Conservation (phyloP, 179 eudicot genomes). For the Corrigiola litoralis region DNA sequence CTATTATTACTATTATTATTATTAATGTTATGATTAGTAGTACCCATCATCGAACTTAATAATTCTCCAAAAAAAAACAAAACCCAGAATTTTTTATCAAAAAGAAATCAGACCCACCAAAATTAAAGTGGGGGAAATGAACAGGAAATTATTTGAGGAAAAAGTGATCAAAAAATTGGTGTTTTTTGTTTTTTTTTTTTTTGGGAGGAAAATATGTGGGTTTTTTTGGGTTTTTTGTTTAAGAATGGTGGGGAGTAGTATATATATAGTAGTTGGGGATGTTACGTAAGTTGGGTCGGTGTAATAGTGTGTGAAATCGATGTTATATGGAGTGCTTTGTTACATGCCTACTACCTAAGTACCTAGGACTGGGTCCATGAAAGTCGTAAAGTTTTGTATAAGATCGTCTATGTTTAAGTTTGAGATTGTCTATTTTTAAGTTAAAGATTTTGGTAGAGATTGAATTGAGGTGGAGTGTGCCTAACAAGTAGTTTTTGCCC, state of each 20-base stretch:
- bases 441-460: too few relatives aligned
- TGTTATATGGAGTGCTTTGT: too few relatives aligned
- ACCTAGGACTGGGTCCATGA: too few relatives aligned
- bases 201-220: neutral
- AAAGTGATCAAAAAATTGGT: neutral
- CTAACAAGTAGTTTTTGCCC: too few relatives aligned
- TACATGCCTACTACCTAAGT: too few relatives aligned
- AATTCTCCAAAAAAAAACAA: neutral
- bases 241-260: neutral
- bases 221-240: neutral
- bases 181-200: neutral
- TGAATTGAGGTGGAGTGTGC: too few relatives aligned
- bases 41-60: conserved; percentile 13
- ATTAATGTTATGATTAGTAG: conserved; percentile 8
- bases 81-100: neutral
- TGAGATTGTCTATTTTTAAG: too few relatives aligned
- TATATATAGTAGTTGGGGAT: too few relatives aligned
- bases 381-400: too few relatives aligned
- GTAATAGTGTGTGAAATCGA: too few relatives aligned
- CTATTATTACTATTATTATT: neutral
- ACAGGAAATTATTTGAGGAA: neutral
- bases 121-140: neutral
- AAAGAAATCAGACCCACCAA: neutral
- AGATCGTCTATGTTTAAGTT: too few relatives aligned
- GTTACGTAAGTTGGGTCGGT: too few relatives aligned